These are phyloP conservation scores for Hyphopichia burtonii DNA, from an alignment of 1,139 yeast genomes.

Conservation along the genomic window DNA sequence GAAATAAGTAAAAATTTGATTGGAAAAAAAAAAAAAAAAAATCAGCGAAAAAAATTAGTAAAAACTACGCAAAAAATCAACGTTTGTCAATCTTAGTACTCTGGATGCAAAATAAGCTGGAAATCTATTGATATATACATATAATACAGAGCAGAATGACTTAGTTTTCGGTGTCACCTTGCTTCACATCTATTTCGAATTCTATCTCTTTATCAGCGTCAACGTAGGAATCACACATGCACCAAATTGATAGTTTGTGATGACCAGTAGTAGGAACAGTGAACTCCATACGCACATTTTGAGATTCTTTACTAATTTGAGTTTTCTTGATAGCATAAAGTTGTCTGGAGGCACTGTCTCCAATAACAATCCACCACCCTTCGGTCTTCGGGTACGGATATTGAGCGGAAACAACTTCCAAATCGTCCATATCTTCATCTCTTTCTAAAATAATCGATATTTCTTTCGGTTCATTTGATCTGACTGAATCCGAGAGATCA, in stretches of 20 bases:
- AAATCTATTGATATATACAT: too few relatives aligned
- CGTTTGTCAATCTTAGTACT: too few relatives aligned
- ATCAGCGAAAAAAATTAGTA: too few relatives aligned
- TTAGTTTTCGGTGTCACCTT: constrained; percentile 7
- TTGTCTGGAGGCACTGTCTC: constrained; percentile 59
- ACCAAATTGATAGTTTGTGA: constrained; percentile 70
- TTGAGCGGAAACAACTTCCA: constrained; percentile 53
- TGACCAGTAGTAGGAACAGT: constrained; percentile 60
- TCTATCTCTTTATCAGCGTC: constrained; percentile 85
- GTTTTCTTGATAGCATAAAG: constrained; percentile 75
- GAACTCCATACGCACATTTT: constrained; percentile 54
- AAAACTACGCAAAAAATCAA: too few relatives aligned
- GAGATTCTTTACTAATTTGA: constrained; percentile 51
- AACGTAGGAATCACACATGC: constrained; percentile 85
- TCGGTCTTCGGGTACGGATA: constrained; percentile 67
- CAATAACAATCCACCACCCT: constrained; percentile 86
- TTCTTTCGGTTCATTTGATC: constrained; percentile 45
- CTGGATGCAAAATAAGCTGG: too few relatives aligned
- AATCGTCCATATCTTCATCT: constrained; percentile 75
- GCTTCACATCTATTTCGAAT: constrained; percentile 45
- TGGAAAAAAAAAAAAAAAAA: too few relatives aligned
- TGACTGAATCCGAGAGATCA: constrained; percentile 36
- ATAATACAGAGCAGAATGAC: too few relatives aligned
- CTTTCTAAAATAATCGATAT: constrained; percentile 59
- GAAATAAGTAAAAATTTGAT: neutral